These are phyloP conservation scores for Conticribra guillardii DNA, from an alignment of 108 stramenopile species.

Conservation along the genomic window DNA sequence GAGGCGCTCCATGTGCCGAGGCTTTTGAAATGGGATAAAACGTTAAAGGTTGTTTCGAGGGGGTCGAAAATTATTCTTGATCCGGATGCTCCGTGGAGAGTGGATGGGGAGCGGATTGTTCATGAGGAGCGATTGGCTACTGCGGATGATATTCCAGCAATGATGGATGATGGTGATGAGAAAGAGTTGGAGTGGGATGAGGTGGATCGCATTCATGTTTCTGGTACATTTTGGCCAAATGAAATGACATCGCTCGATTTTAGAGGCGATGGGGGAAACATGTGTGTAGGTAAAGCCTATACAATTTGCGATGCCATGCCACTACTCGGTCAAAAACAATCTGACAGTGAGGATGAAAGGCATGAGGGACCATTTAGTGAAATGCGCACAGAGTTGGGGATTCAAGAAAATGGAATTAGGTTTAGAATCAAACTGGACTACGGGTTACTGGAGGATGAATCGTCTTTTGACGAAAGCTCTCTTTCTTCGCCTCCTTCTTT, in stretches of 20 bases:
- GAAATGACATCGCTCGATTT: constrained; percentile 71
- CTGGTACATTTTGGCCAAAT: constrained; percentile 59
- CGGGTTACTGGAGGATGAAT: constrained; percentile 38
- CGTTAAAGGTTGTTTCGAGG: constrained; percentile 62
- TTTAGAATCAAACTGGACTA: constrained; percentile 87
- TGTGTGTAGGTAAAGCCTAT: constrained; percentile 87
- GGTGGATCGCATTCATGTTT: constrained; percentile 42
- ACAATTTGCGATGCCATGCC: constrained; percentile 69
- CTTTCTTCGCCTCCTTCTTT: constrained; percentile 61
- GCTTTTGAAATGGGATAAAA: constrained; percentile 51
- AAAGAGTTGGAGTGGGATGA: constrained; percentile 33
- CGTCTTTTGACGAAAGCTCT: constrained; percentile 4
- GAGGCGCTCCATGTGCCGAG: constrained; percentile 48
- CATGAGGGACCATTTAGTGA: constrained; percentile 79
- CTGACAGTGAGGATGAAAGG: constrained; percentile 9
- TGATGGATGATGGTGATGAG: constrained; percentile 32
- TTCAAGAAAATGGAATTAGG: constrained; percentile 65
- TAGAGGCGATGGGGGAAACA: constrained; percentile 84
- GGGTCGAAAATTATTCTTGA: constrained; percentile 57
- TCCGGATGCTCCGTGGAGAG: constrained; percentile 13
- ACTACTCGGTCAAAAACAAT: too few relatives aligned
- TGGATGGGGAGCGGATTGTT: constrained; percentile 54
- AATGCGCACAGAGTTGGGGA: constrained; percentile 79
- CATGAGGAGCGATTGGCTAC: constrained; percentile 71
- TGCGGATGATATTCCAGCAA: constrained; percentile 42